Percentiles rank a stretch among this genome's conserved stretches.
Evolutionary conservation across 176 grass and related monocot species (phyloP).

Genomic region (Hsuehochloa calcarea): DNA sequence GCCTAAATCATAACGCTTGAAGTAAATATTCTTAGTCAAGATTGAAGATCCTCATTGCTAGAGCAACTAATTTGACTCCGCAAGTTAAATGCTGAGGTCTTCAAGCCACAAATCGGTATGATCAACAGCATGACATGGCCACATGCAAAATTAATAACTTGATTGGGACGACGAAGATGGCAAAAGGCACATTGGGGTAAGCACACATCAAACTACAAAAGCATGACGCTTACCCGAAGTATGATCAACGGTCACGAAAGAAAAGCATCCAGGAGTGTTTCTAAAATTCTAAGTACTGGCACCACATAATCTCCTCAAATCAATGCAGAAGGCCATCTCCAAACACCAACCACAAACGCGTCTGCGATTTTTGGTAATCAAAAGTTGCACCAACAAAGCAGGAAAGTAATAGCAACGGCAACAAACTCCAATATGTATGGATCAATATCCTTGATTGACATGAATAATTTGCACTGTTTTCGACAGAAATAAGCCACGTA

Average conservation of each 20-base stretch:
- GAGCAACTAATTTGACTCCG: not conserved
- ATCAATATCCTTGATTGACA: conserved; percentile 24
- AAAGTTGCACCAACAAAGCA: not conserved
- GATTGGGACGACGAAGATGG: not conserved
- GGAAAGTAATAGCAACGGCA: not conserved
- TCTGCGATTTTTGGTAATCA: not conserved
- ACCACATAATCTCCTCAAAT: conserved; percentile 9
- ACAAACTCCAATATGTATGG: conserved; percentile 18
- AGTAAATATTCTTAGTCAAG: not conserved
- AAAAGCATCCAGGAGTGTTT: not conserved
- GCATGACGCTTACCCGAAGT: not conserved
- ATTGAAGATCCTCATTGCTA: not conserved
- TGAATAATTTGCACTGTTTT: conserved; percentile 24
- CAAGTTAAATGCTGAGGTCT: not conserved
- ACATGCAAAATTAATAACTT: not conserved
- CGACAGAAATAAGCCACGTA: conserved; percentile 15
- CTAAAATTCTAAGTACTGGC: not conserved
- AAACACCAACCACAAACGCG: not conserved
- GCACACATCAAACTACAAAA: not conserved
- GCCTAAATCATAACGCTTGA: not conserved
- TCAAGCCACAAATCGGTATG: not conserved
- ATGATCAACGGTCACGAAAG: not conserved
- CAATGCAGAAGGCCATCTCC: not conserved
- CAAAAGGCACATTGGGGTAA: not conserved
- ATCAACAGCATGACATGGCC: not conserved